Base-by-base conservation (phyloP, 75 land plant species). In the Pinus albicaulis region DNA sequence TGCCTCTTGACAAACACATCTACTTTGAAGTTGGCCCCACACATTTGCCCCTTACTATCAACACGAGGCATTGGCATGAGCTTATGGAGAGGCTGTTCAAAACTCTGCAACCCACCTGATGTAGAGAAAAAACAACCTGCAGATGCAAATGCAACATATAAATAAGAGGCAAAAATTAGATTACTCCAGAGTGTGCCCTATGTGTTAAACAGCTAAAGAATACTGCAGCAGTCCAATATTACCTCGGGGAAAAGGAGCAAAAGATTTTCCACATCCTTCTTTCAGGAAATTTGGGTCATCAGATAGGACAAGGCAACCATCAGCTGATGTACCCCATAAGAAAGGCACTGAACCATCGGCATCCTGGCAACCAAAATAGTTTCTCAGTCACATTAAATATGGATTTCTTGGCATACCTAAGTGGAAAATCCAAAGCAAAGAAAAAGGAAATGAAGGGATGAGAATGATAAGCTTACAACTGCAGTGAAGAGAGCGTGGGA, bases 221-320 rank as follows among this genome's bases (percentile, higher is more conserved):
- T 34, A 34, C 7, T 1, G 3, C 0, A 66, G 5, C 17, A 19
- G 2, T 66, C 11, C 5, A 10, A 19, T 66, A 65, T 65, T 83
- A 92, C 94, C 94, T 85, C 77, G 88, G 26, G 99, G 99, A 68
- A 97, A 97, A 19, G 99, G 95, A 53, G 99, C 99, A 89, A 89
- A 97, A n/a, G 99, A 97, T 59, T 92, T 94, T 3, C 98, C 99
- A 76, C 99, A 97, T 2, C 88, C 93, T 76, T 86, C 83, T 80
- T 92, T 94, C 59, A 92, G 62, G 25, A 85, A 71, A 20, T 89
- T 85, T 1, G 76, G 77, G 77, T 92, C 92, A 84, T 94, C 98
- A 13, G 95, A 90, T 60, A 97, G 83, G 28, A 87, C 87, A 53
- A 94, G 89, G 52, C 78, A 79, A 24, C 81, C 98, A 73, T 94